phyloP scores from a whole-genome alignment of 495 filamentous ascomycete species.

The Penicillium longicatenatum region DNA sequence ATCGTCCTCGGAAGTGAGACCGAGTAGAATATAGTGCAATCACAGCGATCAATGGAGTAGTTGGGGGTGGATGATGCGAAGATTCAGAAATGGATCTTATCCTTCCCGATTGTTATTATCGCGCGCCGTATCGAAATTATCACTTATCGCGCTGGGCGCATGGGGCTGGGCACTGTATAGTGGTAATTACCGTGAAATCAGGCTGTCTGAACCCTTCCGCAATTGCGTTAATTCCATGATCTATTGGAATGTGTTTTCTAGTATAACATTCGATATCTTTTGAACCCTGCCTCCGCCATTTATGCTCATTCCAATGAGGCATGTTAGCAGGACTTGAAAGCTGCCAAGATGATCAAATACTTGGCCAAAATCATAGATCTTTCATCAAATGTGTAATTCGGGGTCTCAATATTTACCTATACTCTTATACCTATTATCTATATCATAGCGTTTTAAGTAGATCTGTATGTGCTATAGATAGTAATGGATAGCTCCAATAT shows the following conservation, averaged over 20 bases:
- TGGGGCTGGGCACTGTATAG: background rate
- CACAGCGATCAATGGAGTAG: conserved; percentile 6
- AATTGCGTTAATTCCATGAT: conserved; percentile 1
- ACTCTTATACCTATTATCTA: background rate
- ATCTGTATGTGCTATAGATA: background rate
- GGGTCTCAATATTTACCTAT: background rate
- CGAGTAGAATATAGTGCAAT: background rate
- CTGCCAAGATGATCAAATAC: too few relatives aligned
- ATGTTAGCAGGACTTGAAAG: background rate
- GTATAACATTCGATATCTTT: background rate
- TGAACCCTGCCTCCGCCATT: conserved; percentile 6
- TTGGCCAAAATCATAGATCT: background rate
- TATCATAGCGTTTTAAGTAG: background rate
- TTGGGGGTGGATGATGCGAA: conserved; percentile 11
- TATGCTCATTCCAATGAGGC: conserved; percentile 4
- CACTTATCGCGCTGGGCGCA: conserved; percentile 16
- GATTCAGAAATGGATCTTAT: conserved; percentile 25
- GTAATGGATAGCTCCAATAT: background rate
- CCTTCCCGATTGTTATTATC: conserved; percentile 26
- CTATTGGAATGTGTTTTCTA: background rate
- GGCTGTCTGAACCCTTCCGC: background rate
- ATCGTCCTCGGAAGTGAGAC: conserved; percentile 1
- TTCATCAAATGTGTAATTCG: background rate
- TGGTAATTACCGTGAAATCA: conserved; percentile 3
- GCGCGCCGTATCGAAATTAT: conserved; percentile 24